Conservation (phyloP, 2,329 filamentous ascomycete species). For the Diaporthe citrichinensis region DNA sequence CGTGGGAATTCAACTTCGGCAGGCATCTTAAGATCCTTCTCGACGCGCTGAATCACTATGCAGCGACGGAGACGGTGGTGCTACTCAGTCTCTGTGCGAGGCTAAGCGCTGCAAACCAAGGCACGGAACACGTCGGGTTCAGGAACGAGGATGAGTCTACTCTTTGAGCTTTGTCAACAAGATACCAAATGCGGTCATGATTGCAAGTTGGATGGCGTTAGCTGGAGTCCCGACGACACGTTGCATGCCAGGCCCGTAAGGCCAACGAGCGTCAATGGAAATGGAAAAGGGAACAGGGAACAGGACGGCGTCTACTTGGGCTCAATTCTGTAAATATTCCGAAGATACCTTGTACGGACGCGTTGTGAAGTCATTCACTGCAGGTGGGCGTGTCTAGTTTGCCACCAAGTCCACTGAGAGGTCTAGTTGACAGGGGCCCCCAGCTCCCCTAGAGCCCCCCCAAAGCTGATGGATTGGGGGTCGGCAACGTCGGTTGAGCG, state of each 20-base stretch:
- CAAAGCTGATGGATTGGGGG: background rate
- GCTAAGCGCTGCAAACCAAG: constrained; percentile 85
- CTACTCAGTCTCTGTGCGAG: constrained; percentile 89
- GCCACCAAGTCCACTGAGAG: background rate
- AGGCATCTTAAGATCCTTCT: constrained; percentile 93
- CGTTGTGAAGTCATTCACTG: background rate
- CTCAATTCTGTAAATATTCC: constrained; percentile 34
- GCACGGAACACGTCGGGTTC: constrained; percentile 74
- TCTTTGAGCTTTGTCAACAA: constrained; percentile 20
- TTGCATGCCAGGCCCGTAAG: constrained; percentile 5
- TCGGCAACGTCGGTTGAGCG: constrained; percentile 6
- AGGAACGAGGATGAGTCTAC: constrained; percentile 69
- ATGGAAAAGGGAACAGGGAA: background rate
- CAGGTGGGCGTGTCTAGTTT: background rate
- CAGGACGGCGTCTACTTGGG: constrained; percentile 6
- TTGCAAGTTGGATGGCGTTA: constrained; percentile 35
- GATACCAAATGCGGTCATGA: background rate
- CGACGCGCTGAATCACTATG: constrained; percentile 96
- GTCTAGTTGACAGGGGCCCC: background rate
- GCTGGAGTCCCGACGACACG: constrained; percentile 4
- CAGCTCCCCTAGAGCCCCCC: background rate
- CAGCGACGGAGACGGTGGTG: constrained; percentile 96
- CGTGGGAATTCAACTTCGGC: constrained; percentile 95
- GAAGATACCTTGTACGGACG: constrained; percentile 35
- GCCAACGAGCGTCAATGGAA: background rate